Conservation (phyloP, 2,329 filamentous ascomycete species). For the Aquanectria penicillioides region DNA sequence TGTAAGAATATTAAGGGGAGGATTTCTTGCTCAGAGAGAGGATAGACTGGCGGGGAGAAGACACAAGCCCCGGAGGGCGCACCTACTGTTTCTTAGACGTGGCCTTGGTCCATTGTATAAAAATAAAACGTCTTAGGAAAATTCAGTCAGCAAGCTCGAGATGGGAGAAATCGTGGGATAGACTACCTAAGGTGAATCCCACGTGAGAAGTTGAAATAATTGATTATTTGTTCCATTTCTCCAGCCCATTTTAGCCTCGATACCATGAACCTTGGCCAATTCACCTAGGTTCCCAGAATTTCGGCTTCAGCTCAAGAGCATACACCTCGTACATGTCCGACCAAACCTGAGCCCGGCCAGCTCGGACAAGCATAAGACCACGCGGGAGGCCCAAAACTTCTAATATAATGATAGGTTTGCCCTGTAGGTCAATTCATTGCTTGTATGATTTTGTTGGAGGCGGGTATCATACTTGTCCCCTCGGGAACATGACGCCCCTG, state of each 20-base stretch:
- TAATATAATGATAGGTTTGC: no score
- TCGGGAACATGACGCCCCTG: no score
- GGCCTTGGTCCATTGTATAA: constrained; percentile 50
- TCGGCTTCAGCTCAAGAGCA: no score
- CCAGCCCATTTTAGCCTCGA: not conserved
- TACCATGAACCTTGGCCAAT: no score
- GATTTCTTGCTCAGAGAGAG: constrained; percentile 26
- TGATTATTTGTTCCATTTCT: constrained; percentile 31
- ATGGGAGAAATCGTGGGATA: constrained; percentile 24
- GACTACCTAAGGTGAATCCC: constrained; percentile 28
- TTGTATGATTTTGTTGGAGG: no score
- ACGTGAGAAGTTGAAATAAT: constrained; percentile 35
- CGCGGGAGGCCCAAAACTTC: no score
- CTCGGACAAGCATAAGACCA: no score
- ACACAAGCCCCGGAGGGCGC: constrained; percentile 36
- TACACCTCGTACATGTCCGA: no score
- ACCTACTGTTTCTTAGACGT: constrained; percentile 49
- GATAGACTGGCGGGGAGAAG: constrained; percentile 37
- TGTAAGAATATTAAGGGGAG: constrained; percentile 41
- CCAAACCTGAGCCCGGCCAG: no score
- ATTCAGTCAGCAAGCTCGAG: constrained; percentile 35
- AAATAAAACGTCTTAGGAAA: constrained; percentile 48
- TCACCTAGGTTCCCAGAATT: no score
- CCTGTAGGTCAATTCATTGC: no score
- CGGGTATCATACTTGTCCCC: no score